phyloP scores from a whole-genome alignment of 1,284 basidiomycete genomes.

The Rhodotorula sp. region DNA sequence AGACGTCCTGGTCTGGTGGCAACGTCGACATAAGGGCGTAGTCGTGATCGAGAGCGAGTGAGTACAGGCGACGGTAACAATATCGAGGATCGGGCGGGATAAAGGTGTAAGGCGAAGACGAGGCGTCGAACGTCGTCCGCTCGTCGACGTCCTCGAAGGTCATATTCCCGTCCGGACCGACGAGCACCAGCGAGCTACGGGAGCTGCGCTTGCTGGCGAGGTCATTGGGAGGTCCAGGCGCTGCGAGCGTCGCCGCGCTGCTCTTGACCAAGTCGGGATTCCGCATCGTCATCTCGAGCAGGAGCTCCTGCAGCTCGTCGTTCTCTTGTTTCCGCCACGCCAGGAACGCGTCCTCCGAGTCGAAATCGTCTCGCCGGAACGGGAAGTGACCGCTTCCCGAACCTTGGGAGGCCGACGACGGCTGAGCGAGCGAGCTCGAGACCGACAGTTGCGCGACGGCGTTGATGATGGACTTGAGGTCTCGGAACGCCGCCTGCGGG shows the following conservation, averaged over 20 bases:
- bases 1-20: constrained; percentile 93
- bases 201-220: constrained; percentile 6
- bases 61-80: constrained; percentile 79
- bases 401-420: not conserved
- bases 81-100: constrained; percentile 85
- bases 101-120: constrained; percentile 60
- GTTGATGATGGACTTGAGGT: constrained; percentile 86
- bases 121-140: constrained; percentile 51
- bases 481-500: constrained; percentile 69
- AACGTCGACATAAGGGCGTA: constrained; percentile 85
- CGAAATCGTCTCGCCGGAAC: constrained; percentile 81
- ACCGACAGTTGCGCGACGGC: constrained; percentile 73
- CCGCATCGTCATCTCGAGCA: constrained; percentile 79
- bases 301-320: constrained; percentile 76
- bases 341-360: constrained; percentile 72
- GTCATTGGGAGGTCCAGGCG: not conserved
- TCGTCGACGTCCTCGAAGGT: constrained; percentile 46
- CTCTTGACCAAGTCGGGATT: constrained; percentile 80
- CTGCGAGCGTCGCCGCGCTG: constrained; percentile 1
- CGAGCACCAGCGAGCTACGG: constrained; percentile 22
- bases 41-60: constrained; percentile 79
- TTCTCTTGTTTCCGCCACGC: constrained; percentile 84
- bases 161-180: constrained; percentile 45
- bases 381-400: constrained; percentile 60
- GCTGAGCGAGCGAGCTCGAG: constrained; percentile 44